Evolutionary conservation across 2,329 filamentous ascomycete genomes (phyloP).

Genomic region (Nigrospora osmanthi): DNA sequence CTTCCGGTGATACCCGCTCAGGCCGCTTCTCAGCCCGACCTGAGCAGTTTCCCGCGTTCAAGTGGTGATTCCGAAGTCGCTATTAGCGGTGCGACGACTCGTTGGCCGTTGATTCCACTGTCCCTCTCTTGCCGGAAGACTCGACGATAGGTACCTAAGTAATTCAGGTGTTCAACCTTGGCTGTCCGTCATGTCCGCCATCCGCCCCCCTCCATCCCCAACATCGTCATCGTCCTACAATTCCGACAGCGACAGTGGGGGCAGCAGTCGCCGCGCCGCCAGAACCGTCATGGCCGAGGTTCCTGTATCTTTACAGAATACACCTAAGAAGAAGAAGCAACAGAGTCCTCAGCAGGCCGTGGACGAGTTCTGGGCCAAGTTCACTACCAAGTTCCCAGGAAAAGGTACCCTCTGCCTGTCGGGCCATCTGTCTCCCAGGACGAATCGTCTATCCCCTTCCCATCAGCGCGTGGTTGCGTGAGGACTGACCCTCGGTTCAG

Average conservation of each 20-base stretch:
- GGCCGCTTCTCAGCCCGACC: too few species aligned
- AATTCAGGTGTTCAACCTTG: too few species aligned
- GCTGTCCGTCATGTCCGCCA: background rate
- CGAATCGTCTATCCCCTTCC: background rate
- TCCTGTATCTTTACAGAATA: slow-evolving; percentile 9
- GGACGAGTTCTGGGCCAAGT: slow-evolving; percentile 67
- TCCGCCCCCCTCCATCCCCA: background rate
- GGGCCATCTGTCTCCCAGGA: background rate
- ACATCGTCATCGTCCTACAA: background rate
- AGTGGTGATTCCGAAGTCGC: too few species aligned
- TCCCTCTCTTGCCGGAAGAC: too few species aligned
- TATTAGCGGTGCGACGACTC: too few species aligned
- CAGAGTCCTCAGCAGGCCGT: slow-evolving; percentile 60
- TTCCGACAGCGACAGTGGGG: background rate
- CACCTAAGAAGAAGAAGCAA: slow-evolving; percentile 30
- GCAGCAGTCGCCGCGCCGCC: too few species aligned
- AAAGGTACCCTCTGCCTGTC: slow-evolving; percentile 39
- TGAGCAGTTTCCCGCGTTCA: too few species aligned
- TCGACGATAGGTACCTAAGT: too few species aligned
- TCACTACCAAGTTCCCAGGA: slow-evolving; percentile 62
- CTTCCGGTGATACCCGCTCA: too few species aligned
- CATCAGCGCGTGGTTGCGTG: slow-evolving; percentile 1
- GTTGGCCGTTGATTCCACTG: too few species aligned
- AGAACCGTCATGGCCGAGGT: slow-evolving; percentile 4
- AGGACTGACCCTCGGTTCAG: slow-evolving; percentile 20